Base-by-base conservation (phyloP, 2,329 filamentous ascomycete genomes). In the Colletotrichum sp. region DNA sequence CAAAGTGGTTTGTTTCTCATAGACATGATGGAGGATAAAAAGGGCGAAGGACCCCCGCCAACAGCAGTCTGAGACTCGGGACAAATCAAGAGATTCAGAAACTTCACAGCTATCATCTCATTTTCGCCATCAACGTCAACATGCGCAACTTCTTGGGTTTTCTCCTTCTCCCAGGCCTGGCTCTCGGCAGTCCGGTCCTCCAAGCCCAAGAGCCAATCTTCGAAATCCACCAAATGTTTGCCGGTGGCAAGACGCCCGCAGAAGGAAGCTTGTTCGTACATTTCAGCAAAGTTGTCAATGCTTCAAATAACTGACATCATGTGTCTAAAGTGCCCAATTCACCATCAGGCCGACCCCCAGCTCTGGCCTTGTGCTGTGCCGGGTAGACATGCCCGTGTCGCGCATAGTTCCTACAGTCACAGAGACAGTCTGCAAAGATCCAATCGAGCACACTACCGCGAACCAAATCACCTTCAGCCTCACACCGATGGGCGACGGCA, bases 361-460 rank as follows among this genome's bases (percentile, higher is more conserved):
- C 36, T 70, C 76, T 28, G 60, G 48, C 34, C 76, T 77, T 30
- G 36, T 74, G n/a, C 66, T 63, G n/a, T 77, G 76, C 36, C 69
- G 68, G n/a, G 52, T 73, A 21, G 58, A 55, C 16, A 74, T 65
- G 26, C 70, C 70, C 21, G 75, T 67, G 21, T 52, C 43, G n/a
- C 60, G 73, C 8, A 52, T 64, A 9, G 74, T 77, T 5, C 76
- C 76, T 4, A 75, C 70, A 28, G 36, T 77, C 16, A 24, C 34
- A n/a, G 68, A 58, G 43, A 21, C 57, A 21, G 65, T 60, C 13
- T 77, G 76, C 38, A 52, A 52, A 52, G 43, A 52, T 43, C 55
- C 32, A 21, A n/a, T 34, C 24, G 67, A 71, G 10, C 10, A 43
- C 10, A 48, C n/a, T 13, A 34, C 18, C 9, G 21, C 52, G 18